Evolutionary conservation across 2,329 filamentous ascomycete species (phyloP).

Genomic region (Penicillium sp.): DNA sequence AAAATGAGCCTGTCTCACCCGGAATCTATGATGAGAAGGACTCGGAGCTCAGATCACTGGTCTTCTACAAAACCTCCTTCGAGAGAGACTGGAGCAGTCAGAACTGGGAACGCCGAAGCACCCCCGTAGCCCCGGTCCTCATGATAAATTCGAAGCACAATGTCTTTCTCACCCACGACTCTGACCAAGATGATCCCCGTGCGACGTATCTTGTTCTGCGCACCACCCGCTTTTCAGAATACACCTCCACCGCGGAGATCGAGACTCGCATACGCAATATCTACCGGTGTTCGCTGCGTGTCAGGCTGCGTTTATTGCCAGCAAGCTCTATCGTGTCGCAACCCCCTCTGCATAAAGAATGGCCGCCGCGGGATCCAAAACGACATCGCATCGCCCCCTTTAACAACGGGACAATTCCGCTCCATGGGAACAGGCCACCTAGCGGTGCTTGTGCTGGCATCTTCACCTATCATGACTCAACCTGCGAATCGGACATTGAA

Average conservation of each 20-base stretch:
- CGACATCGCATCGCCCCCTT: background rate
- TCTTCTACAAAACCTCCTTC: constrained; percentile 34
- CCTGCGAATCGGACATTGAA: constrained; percentile 53
- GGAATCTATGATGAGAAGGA: constrained; percentile 2
- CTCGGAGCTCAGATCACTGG: constrained; percentile 20
- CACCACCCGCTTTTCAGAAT: constrained; percentile 42
- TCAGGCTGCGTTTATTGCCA: constrained; percentile 45
- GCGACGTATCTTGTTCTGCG: constrained; percentile 49
- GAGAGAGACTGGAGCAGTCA: constrained; percentile 43
- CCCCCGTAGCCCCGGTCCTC: constrained; percentile 36
- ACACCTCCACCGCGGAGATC: constrained; percentile 50
- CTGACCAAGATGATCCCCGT: constrained; percentile 13
- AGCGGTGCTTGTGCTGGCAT: constrained; percentile 51
- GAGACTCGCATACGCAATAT: constrained; percentile 46
- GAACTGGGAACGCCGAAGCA: constrained; percentile 45
- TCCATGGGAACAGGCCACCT: constrained; percentile 28
- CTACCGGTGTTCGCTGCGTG: constrained; percentile 49
- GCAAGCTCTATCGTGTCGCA: constrained; percentile 12
- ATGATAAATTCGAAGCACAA: constrained; percentile 50
- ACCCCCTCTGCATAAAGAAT: constrained; percentile 6
- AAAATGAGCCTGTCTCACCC: background rate
- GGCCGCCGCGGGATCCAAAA: constrained; percentile 2
- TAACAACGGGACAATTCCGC: background rate
- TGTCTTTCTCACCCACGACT: constrained; percentile 42
- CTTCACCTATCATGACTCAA: constrained; percentile 49